Evolutionary conservation across 495 filamentous ascomycete species (phyloP).

Genomic region (Aspergillus nanangensis): DNA sequence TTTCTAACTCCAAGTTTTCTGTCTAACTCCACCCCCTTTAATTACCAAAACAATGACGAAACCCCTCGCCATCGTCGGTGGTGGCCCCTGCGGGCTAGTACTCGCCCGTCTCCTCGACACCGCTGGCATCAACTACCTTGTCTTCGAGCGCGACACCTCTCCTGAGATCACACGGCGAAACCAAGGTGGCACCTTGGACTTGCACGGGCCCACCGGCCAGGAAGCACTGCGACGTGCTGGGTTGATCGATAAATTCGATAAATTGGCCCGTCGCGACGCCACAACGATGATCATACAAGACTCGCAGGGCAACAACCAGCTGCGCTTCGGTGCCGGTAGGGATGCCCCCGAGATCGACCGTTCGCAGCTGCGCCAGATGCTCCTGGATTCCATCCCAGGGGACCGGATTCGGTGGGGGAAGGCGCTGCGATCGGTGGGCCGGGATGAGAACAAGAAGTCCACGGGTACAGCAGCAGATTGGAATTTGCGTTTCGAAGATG

Average conservation of each 20-base stretch:
- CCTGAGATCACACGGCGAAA: slow-evolving; percentile 15
- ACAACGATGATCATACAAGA: slow-evolving; percentile 24
- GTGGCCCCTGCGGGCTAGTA: slow-evolving; percentile 53
- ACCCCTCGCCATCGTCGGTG: slow-evolving; percentile 51
- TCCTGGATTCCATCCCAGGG: slow-evolving; percentile 36
- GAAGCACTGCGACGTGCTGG: slow-evolving; percentile 48
- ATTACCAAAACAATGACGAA: neutral
- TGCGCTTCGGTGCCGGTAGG: slow-evolving; percentile 22
- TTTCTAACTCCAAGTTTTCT: too few species aligned
- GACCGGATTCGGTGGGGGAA: slow-evolving; percentile 40
- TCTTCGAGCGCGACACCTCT: slow-evolving; percentile 48
- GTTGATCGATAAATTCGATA: slow-evolving; percentile 42
- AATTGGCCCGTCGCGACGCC: slow-evolving; percentile 25
- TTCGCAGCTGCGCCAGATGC: slow-evolving; percentile 25
- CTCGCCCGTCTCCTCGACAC: slow-evolving; percentile 51
- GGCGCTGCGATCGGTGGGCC: neutral
- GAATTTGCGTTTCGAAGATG: neutral
- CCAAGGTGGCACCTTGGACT: slow-evolving; percentile 46
- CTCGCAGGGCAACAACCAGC: slow-evolving; percentile 32
- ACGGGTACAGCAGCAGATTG: neutral
- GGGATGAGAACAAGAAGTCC: neutral
- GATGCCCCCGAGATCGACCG: slow-evolving; percentile 46
- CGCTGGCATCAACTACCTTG: slow-evolving; percentile 36
- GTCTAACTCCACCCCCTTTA: too few species aligned
- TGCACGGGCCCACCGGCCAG: slow-evolving; percentile 48